Percentiles rank a stretch among this genome's conserved stretches.
Evolutionary conservation across 2,329 filamentous ascomycete genomes (phyloP).

Genomic region (Fusarium newnesense): DNA sequence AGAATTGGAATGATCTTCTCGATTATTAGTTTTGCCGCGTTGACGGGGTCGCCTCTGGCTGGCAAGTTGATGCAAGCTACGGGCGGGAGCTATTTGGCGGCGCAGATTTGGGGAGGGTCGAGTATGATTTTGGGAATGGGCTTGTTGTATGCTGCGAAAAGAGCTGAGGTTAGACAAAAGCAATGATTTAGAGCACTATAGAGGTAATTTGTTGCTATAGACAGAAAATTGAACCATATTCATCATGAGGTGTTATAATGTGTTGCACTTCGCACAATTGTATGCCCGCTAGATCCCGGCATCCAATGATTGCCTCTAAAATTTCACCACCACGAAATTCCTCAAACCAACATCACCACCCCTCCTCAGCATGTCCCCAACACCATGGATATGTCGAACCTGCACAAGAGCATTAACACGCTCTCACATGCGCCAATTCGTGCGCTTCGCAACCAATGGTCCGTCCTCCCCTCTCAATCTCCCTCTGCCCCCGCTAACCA

Average conservation of each 20-base stretch:
- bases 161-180: conserved; percentile 44
- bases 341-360: not conserved
- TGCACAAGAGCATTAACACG: conserved; percentile 47
- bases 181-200: not conserved
- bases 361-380: conserved; percentile 44
- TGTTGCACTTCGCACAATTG: conserved; percentile 8
- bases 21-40: conserved; percentile 63
- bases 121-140: conserved; percentile 56
- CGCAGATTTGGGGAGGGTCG: conserved; percentile 62
- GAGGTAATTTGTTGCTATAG: not conserved
- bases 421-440: conserved; percentile 40
- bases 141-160: conserved; percentile 54
- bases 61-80: conserved; percentile 59
- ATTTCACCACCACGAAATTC: conserved; percentile 23
- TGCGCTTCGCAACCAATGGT: conserved; percentile 50
- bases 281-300: conserved; percentile 12
- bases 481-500: not conserved
- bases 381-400: conserved; percentile 52
- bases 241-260: not conserved
- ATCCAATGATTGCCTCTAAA: conserved; percentile 31
- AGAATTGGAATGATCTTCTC: conserved; percentile 71
- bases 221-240: too few relatives aligned
- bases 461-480: not conserved
- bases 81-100: conserved; percentile 58
- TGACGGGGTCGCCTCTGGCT: conserved; percentile 65